Evolutionary conservation across 2,329 filamentous ascomycete genomes (phyloP).

Genomic region (Hansfordia pulvinata): DNA sequence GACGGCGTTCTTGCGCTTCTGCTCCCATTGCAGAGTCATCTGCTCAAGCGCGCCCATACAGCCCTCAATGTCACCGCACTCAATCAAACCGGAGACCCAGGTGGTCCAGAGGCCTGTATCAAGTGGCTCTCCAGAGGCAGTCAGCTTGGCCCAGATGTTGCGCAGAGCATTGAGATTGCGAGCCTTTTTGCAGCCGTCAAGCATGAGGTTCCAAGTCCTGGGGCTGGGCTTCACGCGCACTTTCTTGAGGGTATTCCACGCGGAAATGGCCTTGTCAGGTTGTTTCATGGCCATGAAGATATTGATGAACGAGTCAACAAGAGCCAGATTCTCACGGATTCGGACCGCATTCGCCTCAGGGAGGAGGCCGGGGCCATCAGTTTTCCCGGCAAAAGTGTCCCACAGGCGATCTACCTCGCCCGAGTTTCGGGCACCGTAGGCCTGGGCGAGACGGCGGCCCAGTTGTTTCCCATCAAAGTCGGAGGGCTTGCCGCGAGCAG

Average conservation of each 20-base stretch:
- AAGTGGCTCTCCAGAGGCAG: constrained; percentile 39
- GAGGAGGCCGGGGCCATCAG: no score
- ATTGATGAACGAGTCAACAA: constrained; percentile 17
- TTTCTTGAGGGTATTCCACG: constrained; percentile 13
- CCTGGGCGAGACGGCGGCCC: constrained; percentile 6
- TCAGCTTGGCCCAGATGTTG: constrained; percentile 53
- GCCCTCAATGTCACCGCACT: constrained; percentile 32
- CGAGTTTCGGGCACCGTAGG: constrained; percentile 5
- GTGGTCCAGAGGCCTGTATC: constrained; percentile 58
- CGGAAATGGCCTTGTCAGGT: constrained; percentile 12
- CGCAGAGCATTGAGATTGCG: constrained; percentile 47
- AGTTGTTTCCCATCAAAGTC: constrained; percentile 2
- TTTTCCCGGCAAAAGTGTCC: constrained; percentile 11
- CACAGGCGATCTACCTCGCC: constrained; percentile 12
- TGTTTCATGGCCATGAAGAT: constrained; percentile 12
- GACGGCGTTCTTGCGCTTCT: constrained; percentile 39
- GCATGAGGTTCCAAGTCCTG: constrained; percentile 59
- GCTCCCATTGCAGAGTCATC: no score
- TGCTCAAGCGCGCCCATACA: constrained; percentile 53
- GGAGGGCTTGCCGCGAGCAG: constrained; percentile 1
- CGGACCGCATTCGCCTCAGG: no score
- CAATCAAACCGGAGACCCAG: constrained; percentile 52
- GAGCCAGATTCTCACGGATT: constrained; percentile 6
- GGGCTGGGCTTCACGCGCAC: constrained; percentile 43
- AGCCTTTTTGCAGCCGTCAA: constrained; percentile 52